These are phyloP conservation scores for Rhododendron simsii DNA, from an alignment of 148 eudicot species.

Conservation along the genomic window DNA sequence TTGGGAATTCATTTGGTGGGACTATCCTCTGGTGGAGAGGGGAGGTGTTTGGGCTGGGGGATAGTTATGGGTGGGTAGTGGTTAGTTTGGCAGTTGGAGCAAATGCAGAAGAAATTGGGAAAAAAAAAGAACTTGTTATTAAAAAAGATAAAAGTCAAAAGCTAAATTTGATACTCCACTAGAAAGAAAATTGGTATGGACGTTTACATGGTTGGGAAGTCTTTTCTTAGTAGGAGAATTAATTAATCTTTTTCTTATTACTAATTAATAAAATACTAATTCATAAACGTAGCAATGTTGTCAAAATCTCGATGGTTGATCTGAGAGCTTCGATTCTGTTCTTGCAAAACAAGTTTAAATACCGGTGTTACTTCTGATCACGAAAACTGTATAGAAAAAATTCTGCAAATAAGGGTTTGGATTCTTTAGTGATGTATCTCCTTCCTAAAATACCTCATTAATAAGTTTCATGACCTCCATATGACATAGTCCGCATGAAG, in stretches of 20 bases:
- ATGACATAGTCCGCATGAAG: too few species aligned
- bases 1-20: conserved; percentile 19
- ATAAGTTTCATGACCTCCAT: too few species aligned
- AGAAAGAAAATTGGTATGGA: too few species aligned
- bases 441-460: too few species aligned
- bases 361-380: background rate
- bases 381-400: background rate
- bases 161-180: too few species aligned
- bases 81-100: background rate
- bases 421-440: too few species aligned
- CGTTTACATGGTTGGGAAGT: too few species aligned
- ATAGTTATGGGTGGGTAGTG: background rate
- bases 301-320: background rate
- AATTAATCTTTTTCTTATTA: too few species aligned
- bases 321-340: background rate
- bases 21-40: background rate
- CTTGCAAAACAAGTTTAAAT: background rate
- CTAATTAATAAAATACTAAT: too few species aligned
- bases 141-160: background rate
- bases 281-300: background rate
- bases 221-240: too few species aligned
- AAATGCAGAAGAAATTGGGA: background rate
- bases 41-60: background rate
- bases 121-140: background rate
- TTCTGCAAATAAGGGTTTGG: too few species aligned